Conservation (phyloP, 2,329 filamentous ascomycete genomes). For the Epichloe festucae region DNA sequence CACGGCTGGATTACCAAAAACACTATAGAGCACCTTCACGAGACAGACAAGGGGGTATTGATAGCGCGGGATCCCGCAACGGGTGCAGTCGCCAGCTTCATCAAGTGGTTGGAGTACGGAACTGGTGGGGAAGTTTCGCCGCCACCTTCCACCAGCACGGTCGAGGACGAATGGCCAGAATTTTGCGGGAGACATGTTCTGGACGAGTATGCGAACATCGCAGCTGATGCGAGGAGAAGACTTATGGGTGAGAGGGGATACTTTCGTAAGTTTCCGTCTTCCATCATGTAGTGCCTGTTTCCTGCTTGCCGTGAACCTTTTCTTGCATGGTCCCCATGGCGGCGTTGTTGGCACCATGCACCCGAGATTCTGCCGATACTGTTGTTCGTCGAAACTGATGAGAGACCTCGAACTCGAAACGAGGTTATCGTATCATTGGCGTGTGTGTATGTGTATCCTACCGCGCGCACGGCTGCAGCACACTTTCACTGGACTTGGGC, state of each 20-base stretch:
- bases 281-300: background rate
- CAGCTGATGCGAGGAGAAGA: slow-evolving; percentile 18
- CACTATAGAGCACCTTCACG: slow-evolving; percentile 16
- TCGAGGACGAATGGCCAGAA: slow-evolving; percentile 17
- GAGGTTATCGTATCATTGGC: background rate
- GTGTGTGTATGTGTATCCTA: background rate
- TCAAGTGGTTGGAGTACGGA: slow-evolving; percentile 22
- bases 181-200: slow-evolving; percentile 18
- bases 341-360: background rate
- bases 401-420: background rate
- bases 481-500: background rate
- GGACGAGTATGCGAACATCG: slow-evolving; percentile 19
- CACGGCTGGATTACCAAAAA: slow-evolving; percentile 18
- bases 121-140: slow-evolving; percentile 2
- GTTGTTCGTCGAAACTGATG: background rate
- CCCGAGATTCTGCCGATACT: background rate
- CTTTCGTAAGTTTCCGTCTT: slow-evolving; percentile 21
- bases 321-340: background rate
- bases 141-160: slow-evolving; percentile 8
- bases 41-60: slow-evolving; percentile 17
- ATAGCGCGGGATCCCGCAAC: slow-evolving; percentile 20
- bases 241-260: slow-evolving; percentile 18
- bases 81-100: slow-evolving; percentile 20
- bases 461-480: background rate
- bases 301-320: background rate